These are phyloP conservation scores for Phyllosticta citriasiana DNA, from an alignment of 2,329 filamentous ascomycete genomes.

Conservation along the genomic window DNA sequence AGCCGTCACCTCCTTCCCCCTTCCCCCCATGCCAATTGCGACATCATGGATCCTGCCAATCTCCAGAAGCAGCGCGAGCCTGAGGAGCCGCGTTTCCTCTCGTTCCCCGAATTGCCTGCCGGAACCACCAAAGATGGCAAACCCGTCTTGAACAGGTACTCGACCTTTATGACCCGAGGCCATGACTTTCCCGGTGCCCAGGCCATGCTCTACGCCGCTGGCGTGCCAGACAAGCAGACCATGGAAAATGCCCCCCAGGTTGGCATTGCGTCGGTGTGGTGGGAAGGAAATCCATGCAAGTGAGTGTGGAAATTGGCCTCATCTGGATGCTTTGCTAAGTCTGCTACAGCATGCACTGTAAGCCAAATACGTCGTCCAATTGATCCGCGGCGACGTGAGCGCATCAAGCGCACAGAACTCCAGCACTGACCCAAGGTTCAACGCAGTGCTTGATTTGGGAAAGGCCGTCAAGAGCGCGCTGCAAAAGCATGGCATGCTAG, in stretches of 20 bases:
- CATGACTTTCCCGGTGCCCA: constrained; percentile 87
- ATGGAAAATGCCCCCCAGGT: constrained; percentile 91
- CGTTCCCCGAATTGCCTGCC: constrained; percentile 46
- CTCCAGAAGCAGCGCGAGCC: constrained; percentile 26
- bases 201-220: constrained; percentile 93
- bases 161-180: constrained; percentile 65
- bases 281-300: constrained; percentile 97
- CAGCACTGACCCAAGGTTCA: not conserved
- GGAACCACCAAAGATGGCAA: constrained; percentile 46
- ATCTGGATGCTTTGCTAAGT: not conserved
- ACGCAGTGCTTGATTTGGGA: constrained; percentile 69
- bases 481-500: constrained; percentile 75
- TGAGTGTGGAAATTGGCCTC: constrained; percentile 35
- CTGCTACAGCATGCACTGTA: constrained; percentile 38
- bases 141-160: constrained; percentile 74
- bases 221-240: constrained; percentile 68
- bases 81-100: constrained; percentile 40
- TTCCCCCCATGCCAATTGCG: not conserved
- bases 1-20: not conserved
- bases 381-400: not conserved
- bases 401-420: not conserved
- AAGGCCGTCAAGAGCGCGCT: constrained; percentile 78
- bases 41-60: constrained; percentile 27
- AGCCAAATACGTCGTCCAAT: constrained; percentile 13
- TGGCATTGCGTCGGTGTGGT: constrained; percentile 87